A percentile compares a stretch with the other conserved stretches of the same genome.
phyloP scores from a whole-genome alignment of 345 rosid species.

The Arabis alpina region DNA sequence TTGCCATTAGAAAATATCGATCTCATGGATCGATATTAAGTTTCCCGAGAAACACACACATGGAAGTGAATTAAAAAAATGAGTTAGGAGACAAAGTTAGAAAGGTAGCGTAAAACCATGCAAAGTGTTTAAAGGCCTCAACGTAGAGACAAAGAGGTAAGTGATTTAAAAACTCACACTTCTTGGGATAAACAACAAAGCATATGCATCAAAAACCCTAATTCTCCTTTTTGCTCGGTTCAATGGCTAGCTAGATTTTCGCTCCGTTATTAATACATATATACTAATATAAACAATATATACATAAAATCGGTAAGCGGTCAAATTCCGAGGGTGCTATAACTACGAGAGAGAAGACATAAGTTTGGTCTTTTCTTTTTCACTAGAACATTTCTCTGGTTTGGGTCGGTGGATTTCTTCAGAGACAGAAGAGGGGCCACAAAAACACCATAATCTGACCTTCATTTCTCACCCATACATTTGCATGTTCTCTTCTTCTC shows the following conservation, averaged over 20 bases:
- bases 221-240: conserved; percentile 28
- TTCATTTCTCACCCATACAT: conserved; percentile 53
- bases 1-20: conserved; percentile 22
- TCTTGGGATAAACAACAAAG: conserved; percentile 45
- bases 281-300: not conserved
- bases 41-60: conserved; percentile 39
- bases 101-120: conserved; percentile 45
- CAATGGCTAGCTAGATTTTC: conserved; percentile 34
- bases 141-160: conserved; percentile 40
- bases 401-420: conserved; percentile 39
- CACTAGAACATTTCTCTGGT: conserved; percentile 41
- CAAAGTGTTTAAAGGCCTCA: conserved; percentile 39
- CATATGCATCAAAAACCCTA: conserved; percentile 39
- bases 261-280: conserved; percentile 19
- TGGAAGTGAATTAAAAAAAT: not conserved
- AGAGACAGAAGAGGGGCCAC: conserved; percentile 50
- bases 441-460: conserved; percentile 48
- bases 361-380: conserved; percentile 40
- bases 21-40: conserved; percentile 18
- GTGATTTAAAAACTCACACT: conserved; percentile 17
- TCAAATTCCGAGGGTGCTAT: conserved; percentile 31
- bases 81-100: conserved; percentile 42
- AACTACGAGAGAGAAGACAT: conserved; percentile 41
- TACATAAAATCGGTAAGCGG: conserved; percentile 15
- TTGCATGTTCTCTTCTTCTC: conserved; percentile 57